Base-by-base conservation (phyloP, 345 rosid genomes). In the Jatropha curcas region DNA sequence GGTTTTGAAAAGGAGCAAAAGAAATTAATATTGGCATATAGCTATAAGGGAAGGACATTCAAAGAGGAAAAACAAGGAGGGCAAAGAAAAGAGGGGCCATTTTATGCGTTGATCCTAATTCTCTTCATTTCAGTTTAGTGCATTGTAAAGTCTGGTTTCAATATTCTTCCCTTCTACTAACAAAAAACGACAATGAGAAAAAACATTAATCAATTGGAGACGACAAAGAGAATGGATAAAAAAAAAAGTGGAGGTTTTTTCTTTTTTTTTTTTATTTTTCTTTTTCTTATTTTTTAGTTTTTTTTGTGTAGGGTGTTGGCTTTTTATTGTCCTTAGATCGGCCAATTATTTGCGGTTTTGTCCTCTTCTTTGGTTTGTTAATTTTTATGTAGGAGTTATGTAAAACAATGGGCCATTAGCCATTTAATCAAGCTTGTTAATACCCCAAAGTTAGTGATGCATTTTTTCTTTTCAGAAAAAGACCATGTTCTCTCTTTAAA, bases 311-410 rank as follows among this genome's bases (percentile, higher is more conserved):
- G 37, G 45, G 60, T 71, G 70, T 53, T 74, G 57, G 67, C 46
- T 69, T 69, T 74, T 80, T 70, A 77, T 65, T 78, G 71, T 76
- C 75, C 71, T 56, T 51, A 65, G 82, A 85, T 76, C 72, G 74
- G 46, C 82, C 80, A 80, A 82, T 80, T 80, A 81, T 79, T 67
- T 83, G 78, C 77, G 78, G n/a, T n/a, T 76, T 84, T 82, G 87
- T 79, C 84, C 51, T 75, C 41, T 76, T 79, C 43, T 70, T 48
- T 30, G 71, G 24, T 64, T 68, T 78, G 81, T 68, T 69, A 51
- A 63, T 55, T 77, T 33, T 59, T 75, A 45, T 65, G 28, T 48
- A 74, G 75, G 74, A 34, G 14, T 51, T 67, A 64, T 67, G 59
- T 70, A 50, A 46, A 60, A 68, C 51, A 24, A 60, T 25, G 24